Conservation (phyloP, 306 rosid species). For the Cicer judaicum region DNA sequence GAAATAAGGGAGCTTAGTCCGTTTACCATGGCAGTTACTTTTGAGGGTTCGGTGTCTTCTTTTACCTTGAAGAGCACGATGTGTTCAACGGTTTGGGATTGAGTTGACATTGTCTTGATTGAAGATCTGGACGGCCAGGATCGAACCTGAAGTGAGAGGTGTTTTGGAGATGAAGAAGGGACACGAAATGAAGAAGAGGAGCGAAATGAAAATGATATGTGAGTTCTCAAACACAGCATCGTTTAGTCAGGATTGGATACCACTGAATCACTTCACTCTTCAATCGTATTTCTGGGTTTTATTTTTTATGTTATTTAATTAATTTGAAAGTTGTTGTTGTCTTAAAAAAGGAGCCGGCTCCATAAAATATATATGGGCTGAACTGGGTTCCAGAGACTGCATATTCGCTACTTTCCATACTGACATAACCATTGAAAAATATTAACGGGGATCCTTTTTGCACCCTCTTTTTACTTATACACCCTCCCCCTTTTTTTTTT, state of each 20-base stretch:
- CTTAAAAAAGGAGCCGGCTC: not conserved
- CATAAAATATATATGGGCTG: not conserved
- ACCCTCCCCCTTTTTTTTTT: not conserved
- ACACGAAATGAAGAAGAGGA: slow-evolving; percentile 34
- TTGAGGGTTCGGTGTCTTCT: slow-evolving; percentile 66
- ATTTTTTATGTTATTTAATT: not conserved
- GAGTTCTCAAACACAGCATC: slow-evolving; percentile 48
- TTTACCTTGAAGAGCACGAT: slow-evolving; percentile 86
- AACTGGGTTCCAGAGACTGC: too few relatives aligned
- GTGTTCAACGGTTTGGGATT: slow-evolving; percentile 64
- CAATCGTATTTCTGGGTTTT: not conserved
- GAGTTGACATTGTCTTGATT: slow-evolving; percentile 48
- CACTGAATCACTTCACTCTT: not conserved
- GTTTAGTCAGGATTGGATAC: not conserved
- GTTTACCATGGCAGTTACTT: slow-evolving; percentile 61
- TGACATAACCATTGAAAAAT: not conserved
- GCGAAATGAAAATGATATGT: slow-evolving; percentile 10
- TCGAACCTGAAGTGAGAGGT: not conserved
- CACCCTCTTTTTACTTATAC: not conserved
- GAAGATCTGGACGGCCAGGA: slow-evolving; percentile 18
- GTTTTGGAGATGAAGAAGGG: slow-evolving; percentile 45
- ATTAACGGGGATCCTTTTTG: not conserved
- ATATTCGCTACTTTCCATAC: not conserved
- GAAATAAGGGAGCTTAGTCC: slow-evolving; percentile 62
- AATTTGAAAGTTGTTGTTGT: not conserved